Evolutionary conservation across 768 basidiomycete species (phyloP).

Genomic region (Tulasnella sp.): DNA sequence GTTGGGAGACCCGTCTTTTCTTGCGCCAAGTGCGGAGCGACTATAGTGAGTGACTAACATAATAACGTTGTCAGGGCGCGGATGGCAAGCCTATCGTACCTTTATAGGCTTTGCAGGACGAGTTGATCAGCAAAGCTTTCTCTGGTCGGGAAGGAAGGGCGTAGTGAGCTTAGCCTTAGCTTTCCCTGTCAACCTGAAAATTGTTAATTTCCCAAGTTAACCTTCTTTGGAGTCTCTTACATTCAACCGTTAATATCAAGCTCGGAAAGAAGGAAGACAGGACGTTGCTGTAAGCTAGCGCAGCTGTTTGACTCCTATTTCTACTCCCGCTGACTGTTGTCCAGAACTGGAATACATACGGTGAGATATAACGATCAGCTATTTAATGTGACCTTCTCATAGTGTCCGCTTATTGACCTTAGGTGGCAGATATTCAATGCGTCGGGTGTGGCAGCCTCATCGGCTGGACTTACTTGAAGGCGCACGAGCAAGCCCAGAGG

Average conservation of each 20-base stretch:
- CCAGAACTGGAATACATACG: conserved; percentile 20
- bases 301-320: background rate
- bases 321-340: background rate
- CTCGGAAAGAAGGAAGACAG: conserved; percentile 19
- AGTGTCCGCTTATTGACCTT: background rate
- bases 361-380: no score
- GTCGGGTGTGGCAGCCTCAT: conserved; percentile 18
- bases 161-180: conserved; percentile 12
- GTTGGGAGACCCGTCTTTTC: conserved; percentile 15
- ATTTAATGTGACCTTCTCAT: background rate
- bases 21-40: conserved; percentile 17
- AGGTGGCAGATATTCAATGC: conserved; percentile 21
- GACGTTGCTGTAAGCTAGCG: conserved; percentile 14
- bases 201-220: background rate
- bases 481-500: conserved; percentile 17
- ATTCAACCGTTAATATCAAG: conserved; percentile 18
- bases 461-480: conserved; percentile 21
- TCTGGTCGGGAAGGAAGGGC: conserved; percentile 20
- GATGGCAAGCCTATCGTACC: background rate
- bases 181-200: background rate
- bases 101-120: conserved; percentile 20
- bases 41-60: conserved; percentile 2
- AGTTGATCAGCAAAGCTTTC: conserved; percentile 21
- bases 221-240: conserved; percentile 12
- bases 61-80: background rate